Base-by-base conservation (phyloP, 1,139 yeast genomes). In the Nakaseomyces bracarensis region DNA sequence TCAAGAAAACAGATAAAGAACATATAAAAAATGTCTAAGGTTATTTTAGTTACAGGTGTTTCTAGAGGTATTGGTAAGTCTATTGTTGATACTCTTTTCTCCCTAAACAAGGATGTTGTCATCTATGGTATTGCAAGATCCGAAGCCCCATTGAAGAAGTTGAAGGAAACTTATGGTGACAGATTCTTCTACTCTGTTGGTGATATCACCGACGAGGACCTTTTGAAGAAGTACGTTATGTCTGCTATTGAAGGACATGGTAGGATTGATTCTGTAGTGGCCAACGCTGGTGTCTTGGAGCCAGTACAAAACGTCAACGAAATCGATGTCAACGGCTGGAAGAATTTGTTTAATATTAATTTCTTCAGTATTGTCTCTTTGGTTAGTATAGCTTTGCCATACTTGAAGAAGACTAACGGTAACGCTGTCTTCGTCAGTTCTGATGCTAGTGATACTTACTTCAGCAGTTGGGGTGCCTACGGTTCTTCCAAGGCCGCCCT, bases 401-500 rank as follows among this genome's bases (percentile, higher is more conserved):
- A 72, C 40, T 67, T 87, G 51, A 70, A 77, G 30, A 61, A 70
- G 44, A 49, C 75, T 2, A 40, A 44, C 15, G 57, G 58, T n/a
- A 72, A 69, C 38, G 69, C 82, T 25, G 69, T 89, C 15, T 77
- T 81, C 43, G 95, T 87, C 0, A 82, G 93, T 20, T 83, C 95
- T 1, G 96, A 96, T 6, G 96, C 97, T 0, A 50, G 57, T 42
- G 50, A 46, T 15, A 54, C 50, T 18, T 50, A 50, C 29, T 48
- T 36, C 46, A 65, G 64, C 50, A 87, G 89, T 10, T 87, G 96
- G 96, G 80, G 82, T 28, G 94, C 95, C 3, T 89, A 89, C 55
- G 95, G 96, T 1, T 68, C 87, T 2, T 78, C 95, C 14, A 89
- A 89, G 63, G 96, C 96, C 0, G 95, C 96, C 0, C 60, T 87